These are phyloP conservation scores for Colletotrichum sp. DNA, from an alignment of 2,329 filamentous ascomycete genomes.

Conservation along the genomic window DNA sequence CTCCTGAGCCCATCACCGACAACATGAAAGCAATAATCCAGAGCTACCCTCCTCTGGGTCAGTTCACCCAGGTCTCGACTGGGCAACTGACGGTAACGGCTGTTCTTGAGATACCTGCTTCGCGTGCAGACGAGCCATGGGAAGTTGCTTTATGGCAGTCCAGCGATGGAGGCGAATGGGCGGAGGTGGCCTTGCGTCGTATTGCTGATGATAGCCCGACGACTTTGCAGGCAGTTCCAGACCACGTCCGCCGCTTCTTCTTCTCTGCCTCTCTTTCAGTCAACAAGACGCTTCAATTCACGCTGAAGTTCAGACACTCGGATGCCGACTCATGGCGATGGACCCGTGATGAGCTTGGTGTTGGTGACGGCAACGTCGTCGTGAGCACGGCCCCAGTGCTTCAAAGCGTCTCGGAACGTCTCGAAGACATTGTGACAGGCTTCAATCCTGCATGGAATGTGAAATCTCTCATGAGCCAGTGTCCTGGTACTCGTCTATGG, in stretches of 20 bases:
- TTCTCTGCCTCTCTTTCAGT: slow-evolving; percentile 42
- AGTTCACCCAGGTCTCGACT: slow-evolving; percentile 66
- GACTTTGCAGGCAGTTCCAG: slow-evolving; percentile 48
- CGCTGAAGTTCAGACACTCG: slow-evolving; percentile 69
- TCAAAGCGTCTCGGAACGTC: slow-evolving; percentile 36
- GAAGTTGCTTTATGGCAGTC: slow-evolving; percentile 78
- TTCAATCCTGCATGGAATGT: slow-evolving; percentile 63
- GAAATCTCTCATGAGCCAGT: slow-evolving; percentile 64
- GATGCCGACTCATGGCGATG: slow-evolving; percentile 68
- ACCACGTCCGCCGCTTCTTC: slow-evolving; percentile 13
- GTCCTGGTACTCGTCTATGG: slow-evolving; percentile 74
- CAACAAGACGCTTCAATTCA: slow-evolving; percentile 63
- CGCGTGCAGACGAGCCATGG: slow-evolving; percentile 64
- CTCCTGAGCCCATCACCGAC: slow-evolving; percentile 28
- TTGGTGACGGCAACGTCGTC: slow-evolving; percentile 68
- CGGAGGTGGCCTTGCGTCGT: slow-evolving; percentile 52
- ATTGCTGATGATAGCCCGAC: slow-evolving; percentile 44
- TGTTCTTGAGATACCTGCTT: slow-evolving; percentile 68
- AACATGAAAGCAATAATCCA: slow-evolving; percentile 45
- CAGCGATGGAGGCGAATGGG: slow-evolving; percentile 58
- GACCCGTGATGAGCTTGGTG: slow-evolving; percentile 68
- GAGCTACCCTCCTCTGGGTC: slow-evolving; percentile 75
- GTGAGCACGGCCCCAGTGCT: slow-evolving; percentile 41
- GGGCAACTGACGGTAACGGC: slow-evolving; percentile 66
- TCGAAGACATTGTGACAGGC: slow-evolving; percentile 61